phyloP scores from a whole-genome alignment of 495 filamentous ascomycete genomes.

The Daldinia bambusicola region DNA sequence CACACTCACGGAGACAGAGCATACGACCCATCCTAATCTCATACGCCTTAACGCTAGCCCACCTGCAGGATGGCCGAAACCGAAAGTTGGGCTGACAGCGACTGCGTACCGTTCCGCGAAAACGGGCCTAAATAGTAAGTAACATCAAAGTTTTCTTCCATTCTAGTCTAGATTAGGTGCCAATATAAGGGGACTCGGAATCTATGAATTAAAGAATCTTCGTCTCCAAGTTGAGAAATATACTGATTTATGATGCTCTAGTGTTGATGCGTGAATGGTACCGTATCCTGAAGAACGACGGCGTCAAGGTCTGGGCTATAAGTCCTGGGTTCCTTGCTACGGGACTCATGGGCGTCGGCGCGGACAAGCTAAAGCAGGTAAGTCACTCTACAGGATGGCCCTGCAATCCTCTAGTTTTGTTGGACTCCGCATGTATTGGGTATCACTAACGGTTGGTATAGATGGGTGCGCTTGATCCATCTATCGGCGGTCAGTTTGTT shows the following conservation, averaged over 20 bases:
- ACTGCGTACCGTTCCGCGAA: conserved; percentile 65
- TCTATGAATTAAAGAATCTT: neutral
- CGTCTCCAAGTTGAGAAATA: neutral
- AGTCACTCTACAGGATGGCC: conserved; percentile 13
- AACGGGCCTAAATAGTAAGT: conserved; percentile 65
- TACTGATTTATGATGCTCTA: neutral
- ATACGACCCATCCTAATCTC: conserved; percentile 7
- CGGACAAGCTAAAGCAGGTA: conserved; percentile 49
- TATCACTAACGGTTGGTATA: conserved; percentile 3
- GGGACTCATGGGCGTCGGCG: conserved; percentile 53
- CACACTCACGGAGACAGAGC: conserved; percentile 55
- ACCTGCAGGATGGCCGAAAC: conserved; percentile 56
- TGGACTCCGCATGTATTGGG: neutral
- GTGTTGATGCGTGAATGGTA: conserved; percentile 71
- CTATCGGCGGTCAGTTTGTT: conserved; percentile 57
- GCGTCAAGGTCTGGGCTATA: conserved; percentile 68
- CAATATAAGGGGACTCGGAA: too few species aligned
- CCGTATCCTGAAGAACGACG: conserved; percentile 63
- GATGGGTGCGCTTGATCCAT: conserved; percentile 57
- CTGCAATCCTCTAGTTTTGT: neutral
- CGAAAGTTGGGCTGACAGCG: neutral
- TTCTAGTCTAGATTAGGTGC: too few species aligned
- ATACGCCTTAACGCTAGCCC: conserved; percentile 50
- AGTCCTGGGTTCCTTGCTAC: conserved; percentile 68
- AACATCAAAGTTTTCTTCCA: neutral